Percentiles rank a stretch among this genome's conserved stretches.
Conservation (phyloP, 129 eudicot genomes). For the Glebionis coronaria region DNA sequence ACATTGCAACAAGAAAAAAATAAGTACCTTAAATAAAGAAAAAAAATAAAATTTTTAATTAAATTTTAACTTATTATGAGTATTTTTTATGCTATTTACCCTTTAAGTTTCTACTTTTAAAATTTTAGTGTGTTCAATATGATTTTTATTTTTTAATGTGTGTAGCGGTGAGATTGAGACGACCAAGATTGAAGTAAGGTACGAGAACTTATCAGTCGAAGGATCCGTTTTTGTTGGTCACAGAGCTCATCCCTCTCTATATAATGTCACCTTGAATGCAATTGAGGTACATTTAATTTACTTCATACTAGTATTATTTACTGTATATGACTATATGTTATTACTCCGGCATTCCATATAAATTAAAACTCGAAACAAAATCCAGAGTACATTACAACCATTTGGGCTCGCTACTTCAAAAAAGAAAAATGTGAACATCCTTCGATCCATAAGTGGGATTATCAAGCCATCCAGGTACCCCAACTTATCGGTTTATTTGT, state of each 20-base stretch:
- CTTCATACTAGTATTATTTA: not conserved
- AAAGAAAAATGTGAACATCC: conserved; percentile 21
- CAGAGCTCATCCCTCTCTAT: conserved; percentile 36
- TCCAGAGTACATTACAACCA: conserved; percentile 11
- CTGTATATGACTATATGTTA: not conserved
- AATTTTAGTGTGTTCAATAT: too few relatives aligned
- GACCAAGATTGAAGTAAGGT: conserved; percentile 41
- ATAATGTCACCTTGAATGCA: conserved; percentile 29
- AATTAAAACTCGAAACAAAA: not conserved
- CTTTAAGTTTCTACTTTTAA: too few relatives aligned
- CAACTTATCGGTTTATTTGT: not conserved
- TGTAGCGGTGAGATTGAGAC: conserved; percentile 34
- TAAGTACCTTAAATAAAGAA: too few relatives aligned
- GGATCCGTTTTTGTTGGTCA: conserved; percentile 35
- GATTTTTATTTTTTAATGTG: not conserved
- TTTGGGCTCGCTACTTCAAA: conserved; percentile 25
- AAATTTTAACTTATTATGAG: too few relatives aligned
- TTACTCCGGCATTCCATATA: not conserved
- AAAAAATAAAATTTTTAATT: too few relatives aligned
- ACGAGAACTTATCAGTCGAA: conserved; percentile 38
- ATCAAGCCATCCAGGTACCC: conserved; percentile 33
- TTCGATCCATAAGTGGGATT: conserved; percentile 29
- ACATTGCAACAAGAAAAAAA: too few relatives aligned
- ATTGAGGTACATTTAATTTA: conserved; percentile 35
- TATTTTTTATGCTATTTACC: too few relatives aligned